phyloP scores from a whole-genome alignment of 148 eudicot genomes.

The Vaccinium vitisidaea region DNA sequence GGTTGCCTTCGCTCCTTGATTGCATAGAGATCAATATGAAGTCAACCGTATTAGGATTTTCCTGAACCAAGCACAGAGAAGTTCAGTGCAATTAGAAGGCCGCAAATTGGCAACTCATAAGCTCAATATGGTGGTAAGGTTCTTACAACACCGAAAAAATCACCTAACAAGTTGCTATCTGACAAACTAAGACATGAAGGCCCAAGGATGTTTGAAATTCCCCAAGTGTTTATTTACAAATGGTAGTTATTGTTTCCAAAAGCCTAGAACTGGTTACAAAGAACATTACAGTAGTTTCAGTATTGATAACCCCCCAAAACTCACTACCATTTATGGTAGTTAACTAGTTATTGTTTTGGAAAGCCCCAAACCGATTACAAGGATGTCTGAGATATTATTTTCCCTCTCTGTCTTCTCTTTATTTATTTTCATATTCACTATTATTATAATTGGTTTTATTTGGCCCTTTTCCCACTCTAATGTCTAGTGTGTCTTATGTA shows the following conservation, averaged over 20 bases:
- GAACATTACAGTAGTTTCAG: neutral
- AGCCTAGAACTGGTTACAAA: neutral
- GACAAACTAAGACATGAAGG: neutral
- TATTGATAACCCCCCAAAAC: neutral
- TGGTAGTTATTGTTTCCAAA: neutral
- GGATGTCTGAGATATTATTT: neutral
- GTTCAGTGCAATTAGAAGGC: constrained; percentile 14
- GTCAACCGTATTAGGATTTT: constrained; percentile 49
- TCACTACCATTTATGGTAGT: neutral
- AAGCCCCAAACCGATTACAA: neutral
- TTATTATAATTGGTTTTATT: neutral
- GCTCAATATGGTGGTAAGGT: neutral
- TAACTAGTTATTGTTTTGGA: neutral
- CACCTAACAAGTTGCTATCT: neutral
- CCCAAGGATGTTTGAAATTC: neutral
- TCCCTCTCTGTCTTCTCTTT: neutral
- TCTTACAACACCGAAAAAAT: neutral
- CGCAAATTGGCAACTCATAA: neutral
- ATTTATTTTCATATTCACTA: neutral
- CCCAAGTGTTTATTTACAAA: neutral
- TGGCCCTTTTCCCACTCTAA: neutral
- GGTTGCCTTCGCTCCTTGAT: constrained; percentile 30
- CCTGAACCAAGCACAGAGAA: constrained; percentile 36
- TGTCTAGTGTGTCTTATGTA: neutral
- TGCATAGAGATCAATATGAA: constrained; percentile 66